Base-by-base conservation (phyloP, 2,329 filamentous ascomycete species). In the Penicillium thymicola region DNA sequence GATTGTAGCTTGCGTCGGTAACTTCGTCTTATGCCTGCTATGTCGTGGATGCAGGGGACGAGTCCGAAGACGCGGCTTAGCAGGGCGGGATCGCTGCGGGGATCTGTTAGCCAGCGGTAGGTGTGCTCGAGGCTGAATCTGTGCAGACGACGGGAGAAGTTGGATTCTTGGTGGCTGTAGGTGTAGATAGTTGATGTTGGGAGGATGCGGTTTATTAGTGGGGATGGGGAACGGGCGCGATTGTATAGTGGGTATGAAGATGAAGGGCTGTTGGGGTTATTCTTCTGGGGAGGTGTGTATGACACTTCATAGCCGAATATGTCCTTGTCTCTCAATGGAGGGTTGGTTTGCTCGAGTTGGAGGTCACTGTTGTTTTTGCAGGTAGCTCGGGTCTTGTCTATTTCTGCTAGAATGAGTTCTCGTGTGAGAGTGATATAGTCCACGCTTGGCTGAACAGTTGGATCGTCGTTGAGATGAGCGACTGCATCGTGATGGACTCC, bases 101-200 rank as follows among this genome's bases (percentile, higher is more conserved):
- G 51, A 50, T 70, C 63, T 47, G 72, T 75, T 1, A 89, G 76
- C 6, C 92, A 75, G 6, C 78, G 73, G 56, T 87, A 83, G 1
- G 81, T 89, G 30, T 78, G 30, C 9, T 32, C 30, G 5, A 32
- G 30, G 2, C 30, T 6, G 11, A 32, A 32, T 32, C 30, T 32
- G 30, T 32, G 30, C 5, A 32, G 30, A 13, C 30, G 30, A 11
- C 30, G 30, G 30, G 30, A 32, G 30, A 32, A 11, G 11, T 32
- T 32, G 11, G 80, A 77, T 70, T 93, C 89, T 41, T 85, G 80
- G 56, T 83, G 81, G n/a, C 85, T 81, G 69, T 87, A 87, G 0
- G 84, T 85, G 28, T 71, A 76, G 0, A 66, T 65, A 21, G 64
- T 64, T 32, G 30, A 5, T 45, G 56, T 55, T 16, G 64, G 64